Conservation (phyloP, 2,329 filamentous ascomycete species). For the Huntiella moniliformis region DNA sequence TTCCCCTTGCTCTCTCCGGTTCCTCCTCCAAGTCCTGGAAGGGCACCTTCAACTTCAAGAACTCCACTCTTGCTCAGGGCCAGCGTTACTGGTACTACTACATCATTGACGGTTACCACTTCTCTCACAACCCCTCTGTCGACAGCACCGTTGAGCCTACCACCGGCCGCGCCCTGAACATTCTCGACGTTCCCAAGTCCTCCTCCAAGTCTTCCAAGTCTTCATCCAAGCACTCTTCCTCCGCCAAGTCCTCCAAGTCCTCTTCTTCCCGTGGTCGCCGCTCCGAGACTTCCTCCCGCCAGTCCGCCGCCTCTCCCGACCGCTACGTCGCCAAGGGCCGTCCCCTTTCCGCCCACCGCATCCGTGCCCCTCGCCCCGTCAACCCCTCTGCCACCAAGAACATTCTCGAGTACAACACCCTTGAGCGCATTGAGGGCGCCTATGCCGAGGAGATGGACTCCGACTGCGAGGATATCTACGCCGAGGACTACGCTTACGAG, state of each 20-base stretch:
- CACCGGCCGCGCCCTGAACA: constrained; percentile 91
- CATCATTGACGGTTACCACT: constrained; percentile 98
- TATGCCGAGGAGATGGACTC: constrained; percentile 39
- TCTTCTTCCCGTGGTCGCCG: constrained; percentile 23
- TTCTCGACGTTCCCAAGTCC: constrained; percentile 66
- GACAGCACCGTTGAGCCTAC: constrained; percentile 84
- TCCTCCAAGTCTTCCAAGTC: constrained; percentile 27
- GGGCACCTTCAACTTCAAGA: constrained; percentile 91
- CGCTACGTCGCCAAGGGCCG: constrained; percentile 72
- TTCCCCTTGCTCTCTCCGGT: constrained; percentile 82
- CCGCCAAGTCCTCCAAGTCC: constrained; percentile 21
- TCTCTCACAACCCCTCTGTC: constrained; percentile 86
- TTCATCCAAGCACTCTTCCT: constrained; percentile 21
- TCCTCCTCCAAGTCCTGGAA: constrained; percentile 77
- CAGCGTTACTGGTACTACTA: constrained; percentile 99
- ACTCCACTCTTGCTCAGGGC: constrained; percentile 65
- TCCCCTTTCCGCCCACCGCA: constrained; percentile 71
- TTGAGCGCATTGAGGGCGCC: constrained; percentile 63
- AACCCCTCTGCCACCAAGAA: constrained; percentile 73
- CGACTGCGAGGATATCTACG: constrained; percentile 15
- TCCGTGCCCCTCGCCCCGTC: constrained; percentile 76
- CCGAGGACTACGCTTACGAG: constrained; percentile 36
- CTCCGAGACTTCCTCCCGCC: constrained; percentile 29
- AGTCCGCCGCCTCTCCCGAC: constrained; percentile 24
- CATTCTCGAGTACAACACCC: constrained; percentile 55